Conservation (phyloP, 371 early-diverging fungal species). For the Phascolomyces articulosus region DNA sequence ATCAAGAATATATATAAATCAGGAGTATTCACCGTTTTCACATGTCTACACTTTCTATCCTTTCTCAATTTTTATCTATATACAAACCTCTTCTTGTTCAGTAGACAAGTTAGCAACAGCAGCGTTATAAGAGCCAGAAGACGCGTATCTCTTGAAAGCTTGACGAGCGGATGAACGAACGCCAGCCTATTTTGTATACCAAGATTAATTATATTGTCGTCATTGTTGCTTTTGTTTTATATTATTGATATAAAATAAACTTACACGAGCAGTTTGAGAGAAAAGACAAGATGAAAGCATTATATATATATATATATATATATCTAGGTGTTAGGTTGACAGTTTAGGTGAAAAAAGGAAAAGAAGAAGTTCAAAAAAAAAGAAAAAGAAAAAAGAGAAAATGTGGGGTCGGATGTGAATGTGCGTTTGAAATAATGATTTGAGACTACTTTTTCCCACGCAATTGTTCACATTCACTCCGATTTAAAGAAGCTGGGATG, state of each 20-base stretch:
- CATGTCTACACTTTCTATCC: too few species aligned
- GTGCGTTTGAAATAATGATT: neutral
- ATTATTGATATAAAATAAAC: neutral
- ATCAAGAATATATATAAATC: neutral
- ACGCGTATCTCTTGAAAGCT: conserved; percentile 11
- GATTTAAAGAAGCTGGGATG: too few species aligned
- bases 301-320: too few species aligned
- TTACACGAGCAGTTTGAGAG: conserved; percentile 2
- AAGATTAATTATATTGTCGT: too few species aligned
- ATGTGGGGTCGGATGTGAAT: neutral
- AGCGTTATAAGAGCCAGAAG: conserved; percentile 61
- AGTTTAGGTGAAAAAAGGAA: neutral
- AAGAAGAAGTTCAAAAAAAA: neutral
- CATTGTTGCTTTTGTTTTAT: too few species aligned
- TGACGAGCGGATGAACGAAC: neutral
- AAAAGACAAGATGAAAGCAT: conserved; percentile 1
- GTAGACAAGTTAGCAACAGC: conserved; percentile 77
- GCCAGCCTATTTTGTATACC: neutral
- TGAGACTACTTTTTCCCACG: neutral
- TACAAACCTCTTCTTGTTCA: conserved; percentile 66
- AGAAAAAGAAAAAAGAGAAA: neutral
- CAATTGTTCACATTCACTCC: too few species aligned
- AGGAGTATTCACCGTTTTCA: too few species aligned
- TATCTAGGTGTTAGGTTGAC: too few species aligned
- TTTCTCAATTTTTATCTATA: neutral